Evolutionary conservation across 2,329 filamentous ascomycete species (phyloP), one percentile per base, ranked within the genome.

Genomic region (Fusarium verrucosum): DNA sequence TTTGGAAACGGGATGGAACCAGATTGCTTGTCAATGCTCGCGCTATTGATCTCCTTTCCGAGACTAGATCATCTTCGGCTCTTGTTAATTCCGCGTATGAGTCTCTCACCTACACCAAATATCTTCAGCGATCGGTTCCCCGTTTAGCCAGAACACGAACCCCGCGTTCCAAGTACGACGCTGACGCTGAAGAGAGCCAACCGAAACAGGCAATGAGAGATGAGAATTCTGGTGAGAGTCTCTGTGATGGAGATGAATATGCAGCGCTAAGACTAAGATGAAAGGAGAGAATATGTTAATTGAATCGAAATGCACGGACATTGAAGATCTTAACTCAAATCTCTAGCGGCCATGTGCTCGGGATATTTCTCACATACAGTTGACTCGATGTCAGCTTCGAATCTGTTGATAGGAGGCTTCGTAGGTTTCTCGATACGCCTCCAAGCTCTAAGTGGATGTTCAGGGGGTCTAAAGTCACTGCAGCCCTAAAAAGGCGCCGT

Each of bases 121-220:
- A 19, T 47, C 44, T 47, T 20, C 32, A 37, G 20, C n/a, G 36
- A 11, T 30, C 22, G 43, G 25, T 20, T 46, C 43, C 22, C 30
- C 43, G 13, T 46, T 16, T 25, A 26, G 46, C 61, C 52, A 53
- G 58, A 42, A 38, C 44, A 33, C 33, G 36, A 56, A 44, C 42
- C 61, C 62, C 51, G 58, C 62, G 49, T 54, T 62, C 62, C 62
- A 65, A 65, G 56, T 56, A 26, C 36, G 43, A 63, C 44, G 20
- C 23, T 17, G 36, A 45, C 25, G 43, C 14, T 62, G 28, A 33
- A 55, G 35, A 22, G 43, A 41, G 26, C 25, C 20, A n/a, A 35
- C n/a, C n/a, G n/a, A 23, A 20, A 38, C 32, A 33, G 55, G 23
- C 28, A 36, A 30, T 14, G 23, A 30, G 17, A 22, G 20, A 43